Conservation (phyloP, 1,139 yeast species). For the Lodderomyces metapsilosis region DNA sequence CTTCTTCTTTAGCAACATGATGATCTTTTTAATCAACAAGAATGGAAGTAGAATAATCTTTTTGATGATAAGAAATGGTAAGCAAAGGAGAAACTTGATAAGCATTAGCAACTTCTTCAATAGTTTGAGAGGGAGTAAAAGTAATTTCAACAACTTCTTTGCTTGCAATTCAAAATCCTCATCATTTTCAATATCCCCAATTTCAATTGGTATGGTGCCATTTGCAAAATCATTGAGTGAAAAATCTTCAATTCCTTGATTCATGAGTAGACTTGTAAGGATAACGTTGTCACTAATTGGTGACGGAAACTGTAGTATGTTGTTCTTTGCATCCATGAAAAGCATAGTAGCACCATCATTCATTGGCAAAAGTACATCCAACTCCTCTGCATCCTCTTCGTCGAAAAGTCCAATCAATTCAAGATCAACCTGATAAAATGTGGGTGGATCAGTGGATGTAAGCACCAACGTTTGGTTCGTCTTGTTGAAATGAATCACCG, state of each 20-base stretch:
- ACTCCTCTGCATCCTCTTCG: background rate
- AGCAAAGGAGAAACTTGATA: slow-evolving; percentile 3
- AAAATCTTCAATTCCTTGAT: slow-evolving; percentile 1
- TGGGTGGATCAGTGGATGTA: background rate
- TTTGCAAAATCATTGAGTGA: background rate
- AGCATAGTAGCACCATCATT: background rate
- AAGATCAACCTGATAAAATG: slow-evolving; percentile 2
- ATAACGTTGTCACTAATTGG: slow-evolving; percentile 1
- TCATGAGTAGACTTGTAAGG: background rate
- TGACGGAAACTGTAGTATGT: background rate
- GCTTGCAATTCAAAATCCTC: background rate
- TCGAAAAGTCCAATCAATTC: slow-evolving; percentile 2
- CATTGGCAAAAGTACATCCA: background rate
- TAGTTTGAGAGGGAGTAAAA: slow-evolving; percentile 1
- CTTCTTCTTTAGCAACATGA: slow-evolving; percentile 3
- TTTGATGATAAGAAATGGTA: slow-evolving; percentile 2
- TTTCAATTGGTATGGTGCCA: background rate
- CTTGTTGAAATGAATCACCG: slow-evolving; percentile 2
- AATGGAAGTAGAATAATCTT: slow-evolving; percentile 1
- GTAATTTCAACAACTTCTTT: slow-evolving; percentile 2
- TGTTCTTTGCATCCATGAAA: background rate
- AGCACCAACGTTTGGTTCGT: slow-evolving; percentile 3
- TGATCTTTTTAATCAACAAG: background rate
- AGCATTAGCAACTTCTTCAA: slow-evolving; percentile 1
- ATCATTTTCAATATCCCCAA: background rate